Percentiles rank a stretch among this genome's conserved stretches.
Evolutionary conservation across 441 rosid genomes (phyloP).

Genomic region (Pelargonium cotyledonis): DNA sequence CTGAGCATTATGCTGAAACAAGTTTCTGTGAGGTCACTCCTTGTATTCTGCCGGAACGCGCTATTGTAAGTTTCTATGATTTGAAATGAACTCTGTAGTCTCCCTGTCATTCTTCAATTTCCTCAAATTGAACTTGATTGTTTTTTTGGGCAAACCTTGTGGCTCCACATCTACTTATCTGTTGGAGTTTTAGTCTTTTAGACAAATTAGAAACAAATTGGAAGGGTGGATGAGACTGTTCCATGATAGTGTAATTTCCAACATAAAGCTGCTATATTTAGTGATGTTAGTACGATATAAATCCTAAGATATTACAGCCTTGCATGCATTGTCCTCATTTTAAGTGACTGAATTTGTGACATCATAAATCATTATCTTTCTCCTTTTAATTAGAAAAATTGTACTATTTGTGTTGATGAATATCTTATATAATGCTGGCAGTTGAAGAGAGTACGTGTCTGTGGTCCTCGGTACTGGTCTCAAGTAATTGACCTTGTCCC

Average conservation of each 20-base stretch:
- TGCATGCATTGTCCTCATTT: background rate
- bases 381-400: slow-evolving; percentile 20
- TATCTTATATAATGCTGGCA: slow-evolving; percentile 34
- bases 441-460: slow-evolving; percentile 73
- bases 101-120: background rate
- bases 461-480: slow-evolving; percentile 99
- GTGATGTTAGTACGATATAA: background rate
- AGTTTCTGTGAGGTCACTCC: slow-evolving; percentile 86
- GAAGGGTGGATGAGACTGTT: background rate
- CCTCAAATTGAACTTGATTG: slow-evolving; percentile 7
- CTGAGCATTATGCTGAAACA: slow-evolving; percentile 83
- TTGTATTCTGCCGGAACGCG: slow-evolving; percentile 92
- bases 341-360: slow-evolving; percentile 1
- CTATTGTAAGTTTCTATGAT: slow-evolving; percentile 56
- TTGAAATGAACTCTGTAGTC: background rate
- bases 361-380: slow-evolving; percentile 5
- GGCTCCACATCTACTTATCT: slow-evolving; percentile 16
- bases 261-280: background rate
- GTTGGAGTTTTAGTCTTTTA: background rate
- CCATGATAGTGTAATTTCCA: background rate
- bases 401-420: slow-evolving; percentile 8
- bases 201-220: background rate
- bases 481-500: slow-evolving; percentile 80
- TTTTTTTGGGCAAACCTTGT: slow-evolving; percentile 14
- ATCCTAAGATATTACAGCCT: background rate